Evolutionary conservation across 1,139 yeast genomes (phyloP), one percentile per base, ranked within the genome.

Genomic region (Diutina sp.): DNA sequence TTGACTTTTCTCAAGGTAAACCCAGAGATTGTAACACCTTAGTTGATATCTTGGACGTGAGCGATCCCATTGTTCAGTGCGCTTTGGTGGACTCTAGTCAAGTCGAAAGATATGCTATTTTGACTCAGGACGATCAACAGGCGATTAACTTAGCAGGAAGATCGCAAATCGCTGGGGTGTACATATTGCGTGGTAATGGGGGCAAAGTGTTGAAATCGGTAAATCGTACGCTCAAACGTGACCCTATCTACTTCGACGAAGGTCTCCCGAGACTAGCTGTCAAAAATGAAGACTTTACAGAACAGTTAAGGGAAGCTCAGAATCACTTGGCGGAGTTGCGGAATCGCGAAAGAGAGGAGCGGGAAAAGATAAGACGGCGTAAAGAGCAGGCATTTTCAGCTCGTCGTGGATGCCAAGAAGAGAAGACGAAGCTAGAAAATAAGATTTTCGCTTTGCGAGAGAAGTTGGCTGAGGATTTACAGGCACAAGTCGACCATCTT

Each of bases 1-100:
- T 85, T 63, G 76, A 83, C 60, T 87, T 69, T 65, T 64, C 71
- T 1, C 53, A 61, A 4, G 77, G 76, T 6, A 70, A 61, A 56
- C 66, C 68, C 1, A 53, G 55, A 3, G 62, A 64, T 1, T 74
- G 69, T 57, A 72, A 75, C 1, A 80, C 88, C 0, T 65, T 90
- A 14, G 66, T 82, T 16, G 93, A 89, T 65, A 82, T 80, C 41
- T 64, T 91, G 35, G 76, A 78, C 2, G 73, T 88, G 58, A 71
- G 74, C 1, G 73, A 83, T 59, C 82, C 79, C 44, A 77, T 79
- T 55, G 76, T 85, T 2, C 74, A 78, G 62, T 84, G 80, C 61
- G 71, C 86, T 0, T 69, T 91, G 57, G 83, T 90, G 58, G 97
- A 91, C 69, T 64, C 77, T 16, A 76, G 76, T 57, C 73, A 71